Evolutionary conservation across 1,139 yeast genomes (phyloP).

Genomic region (Taiozyma sp.): DNA sequence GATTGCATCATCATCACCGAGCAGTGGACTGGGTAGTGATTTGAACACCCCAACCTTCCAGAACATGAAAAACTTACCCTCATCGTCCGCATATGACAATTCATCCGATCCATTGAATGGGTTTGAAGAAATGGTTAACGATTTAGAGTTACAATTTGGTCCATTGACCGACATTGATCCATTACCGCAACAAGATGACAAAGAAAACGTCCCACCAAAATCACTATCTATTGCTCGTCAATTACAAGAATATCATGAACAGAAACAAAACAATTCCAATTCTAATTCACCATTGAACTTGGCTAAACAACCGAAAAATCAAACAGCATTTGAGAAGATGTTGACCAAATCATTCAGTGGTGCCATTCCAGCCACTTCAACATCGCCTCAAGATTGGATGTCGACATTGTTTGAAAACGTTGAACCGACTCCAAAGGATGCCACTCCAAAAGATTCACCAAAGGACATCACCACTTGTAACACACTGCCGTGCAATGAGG

Average conservation of each 20-base stretch:
- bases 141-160: slow-evolving; percentile 44
- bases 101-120: slow-evolving; percentile 36
- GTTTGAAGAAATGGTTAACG: slow-evolving; percentile 43
- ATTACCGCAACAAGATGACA: slow-evolving; percentile 23
- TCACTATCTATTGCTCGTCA: slow-evolving; percentile 7
- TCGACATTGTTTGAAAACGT: slow-evolving; percentile 16
- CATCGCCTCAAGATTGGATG: slow-evolving; percentile 24
- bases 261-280: slow-evolving; percentile 1
- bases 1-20: slow-evolving; percentile 15
- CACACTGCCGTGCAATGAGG: slow-evolving; percentile 30
- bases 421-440: slow-evolving; percentile 44
- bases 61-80: neutral
- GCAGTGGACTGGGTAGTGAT: slow-evolving; percentile 14
- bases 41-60: slow-evolving; percentile 10
- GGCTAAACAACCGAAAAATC: slow-evolving; percentile 16
- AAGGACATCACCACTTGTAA: slow-evolving; percentile 38
- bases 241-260: slow-evolving; percentile 9
- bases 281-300: neutral
- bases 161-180: slow-evolving; percentile 55
- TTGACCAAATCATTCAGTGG: slow-evolving; percentile 24
- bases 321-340: slow-evolving; percentile 25
- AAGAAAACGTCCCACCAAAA: slow-evolving; percentile 27
- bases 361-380: slow-evolving; percentile 12
- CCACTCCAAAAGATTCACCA: slow-evolving; percentile 13
- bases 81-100: slow-evolving; percentile 8